Conservation (phyloP, 2,329 filamentous ascomycete genomes). For the Elsinoe ampelina region DNA sequence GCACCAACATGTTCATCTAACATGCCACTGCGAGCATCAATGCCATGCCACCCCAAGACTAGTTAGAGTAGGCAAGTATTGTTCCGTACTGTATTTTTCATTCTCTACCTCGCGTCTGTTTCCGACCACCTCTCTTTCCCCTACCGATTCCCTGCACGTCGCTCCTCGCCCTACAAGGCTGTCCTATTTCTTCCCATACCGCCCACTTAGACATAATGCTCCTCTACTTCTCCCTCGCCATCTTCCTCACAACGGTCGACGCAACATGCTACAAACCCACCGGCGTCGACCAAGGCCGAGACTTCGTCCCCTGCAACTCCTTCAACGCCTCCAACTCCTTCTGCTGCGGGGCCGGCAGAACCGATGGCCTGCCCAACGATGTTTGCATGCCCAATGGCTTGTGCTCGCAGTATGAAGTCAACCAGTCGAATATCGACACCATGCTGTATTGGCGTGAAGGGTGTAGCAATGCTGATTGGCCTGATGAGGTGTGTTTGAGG, state of each 20-base stretch:
- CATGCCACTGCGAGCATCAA: not conserved
- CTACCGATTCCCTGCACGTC: not conserved
- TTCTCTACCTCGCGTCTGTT: not conserved
- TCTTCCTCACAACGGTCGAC: not conserved
- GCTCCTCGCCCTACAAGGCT: conserved; percentile 3
- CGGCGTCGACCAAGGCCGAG: not conserved
- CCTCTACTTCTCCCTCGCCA: not conserved
- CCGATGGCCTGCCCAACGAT: not conserved
- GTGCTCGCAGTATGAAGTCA: conserved; percentile 1
- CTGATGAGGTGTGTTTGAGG: conserved; percentile 9
- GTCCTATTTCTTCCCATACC: too few species aligned
- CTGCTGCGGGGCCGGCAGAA: conserved; percentile 9
- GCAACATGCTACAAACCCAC: conserved; percentile 10
- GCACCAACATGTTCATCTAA: conserved; percentile 5
- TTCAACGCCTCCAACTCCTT: conserved; percentile 11
- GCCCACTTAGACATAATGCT: not conserved
- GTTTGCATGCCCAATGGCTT: conserved; percentile 10
- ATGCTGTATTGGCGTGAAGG: conserved; percentile 12
- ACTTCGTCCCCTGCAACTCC: conserved; percentile 13
- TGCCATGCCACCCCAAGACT: not conserved
- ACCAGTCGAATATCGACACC: conserved; percentile 1
- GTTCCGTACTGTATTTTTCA: not conserved
- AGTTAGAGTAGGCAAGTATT: too few species aligned
- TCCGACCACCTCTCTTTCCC: not conserved
- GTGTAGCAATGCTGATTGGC: conserved; percentile 13